Evolutionary conservation across 371 early-diverging fungal species (phyloP), one percentile per base, ranked within the genome.

Genomic region (Choanephora cucurbitarum): DNA sequence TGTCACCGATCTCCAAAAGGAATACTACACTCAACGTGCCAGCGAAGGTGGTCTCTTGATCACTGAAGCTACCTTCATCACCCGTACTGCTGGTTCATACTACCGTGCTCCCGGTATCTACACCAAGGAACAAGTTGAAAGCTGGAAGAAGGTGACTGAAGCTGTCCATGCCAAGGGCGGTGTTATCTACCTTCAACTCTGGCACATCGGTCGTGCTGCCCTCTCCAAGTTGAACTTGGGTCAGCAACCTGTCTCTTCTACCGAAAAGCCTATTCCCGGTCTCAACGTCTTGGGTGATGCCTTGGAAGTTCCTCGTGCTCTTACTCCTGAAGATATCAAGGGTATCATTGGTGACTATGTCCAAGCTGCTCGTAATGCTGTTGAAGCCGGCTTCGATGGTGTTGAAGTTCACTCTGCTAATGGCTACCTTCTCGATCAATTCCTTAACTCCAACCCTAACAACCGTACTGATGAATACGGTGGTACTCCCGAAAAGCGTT

Each of bases 381-480:
- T 71, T 28, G 53, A 61, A 49, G 81, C 80, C 23, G 87, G 83
- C 0, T 89, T 89, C 52, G 86, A 90, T 48, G 87, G 81, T 31
- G 67, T 91, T 6, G 86, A 91, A 55, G 70, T 92, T 21, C 92
- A 92, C 61, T 81, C 65, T 48, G 88, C 87, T 0, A 82, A 89
- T 46, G 87, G 88, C 10, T 90, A 87, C 62, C 72, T 90, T 32
- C 33, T 86, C 42, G 74, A 82, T 55, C 82, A 85, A 52, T 89
- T 91, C 46, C 50, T 73, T 34, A 69, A 73, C 39, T 60, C 64
- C 14, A 54, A 46, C 10, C 74, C 83, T 39, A 95, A 95, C 72
- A 62, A 83, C 33, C 53, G 62, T 42, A 64, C 62, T 6, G 62
- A 66, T 39, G 59, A 77, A 34, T 95, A 93, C 60, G 90, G 87